Conservation (phyloP, 2,329 filamentous ascomycete genomes). For the Neobulgaria alba region DNA sequence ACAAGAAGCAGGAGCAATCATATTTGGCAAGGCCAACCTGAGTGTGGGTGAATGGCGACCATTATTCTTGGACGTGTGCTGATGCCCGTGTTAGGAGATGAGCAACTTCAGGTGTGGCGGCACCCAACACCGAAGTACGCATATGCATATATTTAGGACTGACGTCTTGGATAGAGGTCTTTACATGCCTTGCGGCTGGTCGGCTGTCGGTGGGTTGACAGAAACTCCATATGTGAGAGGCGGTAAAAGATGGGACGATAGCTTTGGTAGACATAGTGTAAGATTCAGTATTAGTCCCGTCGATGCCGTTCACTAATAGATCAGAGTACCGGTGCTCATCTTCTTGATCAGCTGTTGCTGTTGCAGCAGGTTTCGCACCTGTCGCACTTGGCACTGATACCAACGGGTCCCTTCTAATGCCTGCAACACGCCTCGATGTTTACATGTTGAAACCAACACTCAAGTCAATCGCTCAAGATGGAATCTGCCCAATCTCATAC, state of each 20-base stretch:
- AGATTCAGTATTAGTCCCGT: not conserved
- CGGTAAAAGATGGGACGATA: constrained; percentile 3
- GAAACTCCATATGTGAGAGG: constrained; percentile 13
- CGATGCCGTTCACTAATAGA: not conserved
- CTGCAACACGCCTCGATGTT: constrained; percentile 55
- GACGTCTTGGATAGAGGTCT: not conserved
- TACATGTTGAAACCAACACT: constrained; percentile 12
- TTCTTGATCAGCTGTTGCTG: constrained; percentile 54
- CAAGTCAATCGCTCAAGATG: constrained; percentile 1
- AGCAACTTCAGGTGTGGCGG: constrained; percentile 3
- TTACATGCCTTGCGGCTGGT: constrained; percentile 4
- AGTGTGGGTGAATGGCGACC: constrained; percentile 1
- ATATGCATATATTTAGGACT: not conserved
- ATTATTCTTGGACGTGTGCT: not conserved
- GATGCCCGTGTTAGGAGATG: constrained; percentile 2
- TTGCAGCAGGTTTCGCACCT: constrained; percentile 50
- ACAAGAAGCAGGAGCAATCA: constrained; percentile 8
- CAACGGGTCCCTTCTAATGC: constrained; percentile 60
- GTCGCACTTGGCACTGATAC: constrained; percentile 65
- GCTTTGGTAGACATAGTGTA: constrained; percentile 5
- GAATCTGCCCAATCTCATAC: constrained; percentile 3
- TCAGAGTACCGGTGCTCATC: constrained; percentile 46
- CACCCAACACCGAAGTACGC: not conserved
- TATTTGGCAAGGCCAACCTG: constrained; percentile 13
- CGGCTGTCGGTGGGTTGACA: constrained; percentile 9